Evolutionary conservation across 75 land plant genomes (phyloP).

Genomic region (Chamaecyparis obtusa): DNA sequence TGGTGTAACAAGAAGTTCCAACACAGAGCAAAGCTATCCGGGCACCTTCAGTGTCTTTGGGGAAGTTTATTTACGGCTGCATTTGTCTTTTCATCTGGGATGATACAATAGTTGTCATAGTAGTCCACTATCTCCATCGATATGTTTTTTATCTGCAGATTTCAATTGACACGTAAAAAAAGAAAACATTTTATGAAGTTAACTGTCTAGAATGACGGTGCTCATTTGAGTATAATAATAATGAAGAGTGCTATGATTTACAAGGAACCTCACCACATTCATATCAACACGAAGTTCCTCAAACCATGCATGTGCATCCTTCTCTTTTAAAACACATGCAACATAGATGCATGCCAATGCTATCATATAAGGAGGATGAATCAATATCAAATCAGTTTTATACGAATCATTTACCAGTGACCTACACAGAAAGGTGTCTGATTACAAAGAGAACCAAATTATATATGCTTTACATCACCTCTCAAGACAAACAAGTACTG

Average conservation of each 20-base stretch:
- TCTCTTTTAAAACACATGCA: slow-evolving; percentile 80
- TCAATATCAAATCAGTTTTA: slow-evolving; percentile 84
- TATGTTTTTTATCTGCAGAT: slow-evolving; percentile 84
- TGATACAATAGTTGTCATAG: slow-evolving; percentile 56
- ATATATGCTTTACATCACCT: neutral
- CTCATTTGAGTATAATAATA: neutral
- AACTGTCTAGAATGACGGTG: neutral
- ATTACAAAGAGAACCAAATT: neutral
- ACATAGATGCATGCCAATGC: slow-evolving; percentile 97
- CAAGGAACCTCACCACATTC: slow-evolving; percentile 70
- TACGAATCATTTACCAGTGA: slow-evolving; percentile 91
- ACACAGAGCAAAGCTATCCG: neutral
- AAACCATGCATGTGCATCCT: slow-evolving; percentile 89
- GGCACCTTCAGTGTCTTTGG: slow-evolving; percentile 18
- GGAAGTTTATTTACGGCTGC: slow-evolving; percentile 57
- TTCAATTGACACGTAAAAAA: neutral
- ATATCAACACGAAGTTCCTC: slow-evolving; percentile 97
- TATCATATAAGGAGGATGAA: slow-evolving; percentile 93
- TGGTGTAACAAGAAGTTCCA: neutral
- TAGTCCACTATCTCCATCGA: slow-evolving; percentile 93
- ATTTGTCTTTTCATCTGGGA: slow-evolving; percentile 63
- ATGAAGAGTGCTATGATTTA: neutral
- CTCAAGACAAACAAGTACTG: neutral
- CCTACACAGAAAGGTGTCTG: slow-evolving; percentile 40
- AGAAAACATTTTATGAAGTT: neutral